Evolutionary conservation across 2,329 filamentous ascomycete species (phyloP), one percentile per base, ranked within the genome.

Genomic region (Tolypocladium tropicale): DNA sequence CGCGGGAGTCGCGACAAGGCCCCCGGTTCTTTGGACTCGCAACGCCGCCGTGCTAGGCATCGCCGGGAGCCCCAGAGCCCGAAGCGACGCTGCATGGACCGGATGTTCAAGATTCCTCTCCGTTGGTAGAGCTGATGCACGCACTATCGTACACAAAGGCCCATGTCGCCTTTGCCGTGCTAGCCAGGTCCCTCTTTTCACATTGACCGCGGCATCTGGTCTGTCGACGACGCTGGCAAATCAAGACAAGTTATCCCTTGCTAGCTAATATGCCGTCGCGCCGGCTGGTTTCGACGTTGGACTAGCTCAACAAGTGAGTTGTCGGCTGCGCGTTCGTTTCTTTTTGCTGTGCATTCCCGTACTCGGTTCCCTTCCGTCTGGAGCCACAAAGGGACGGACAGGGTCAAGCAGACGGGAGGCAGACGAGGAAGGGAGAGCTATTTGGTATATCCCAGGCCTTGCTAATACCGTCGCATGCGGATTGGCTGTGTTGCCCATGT

Each of bases 401-500:
- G 46, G 25, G 46, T 49, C 46, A 25, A 21, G 28, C 16, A 7
- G 14, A 46, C 12, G 14, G n/a, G n/a, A n/a, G 9, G 41, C 14
- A 6, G 41, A 16, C 16, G 41, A 36, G 39, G 12, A 16, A 25
- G 21, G n/a, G 43, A 39, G 21, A 18, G n/a, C 43, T 21, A 34
- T 34, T 25, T 33, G n/a, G n/a, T n/a, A 21, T 49, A 46, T 55
- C 32, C 33, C 46, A 32, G 30, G 46, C 39, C 53, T 55, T 48
- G 53, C 48, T 34, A 51, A 51, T 25, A 9, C 25, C 18, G 32
- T 37, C 54, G 56, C 56, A 55, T 54, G 48, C 53, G 58, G 56
- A 61, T 59, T 59, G 57, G 59, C 18, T 41, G 54, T 54, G 59
- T 58, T 58, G 58, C 59, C 58, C 58, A 51, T 56, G 18, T 53